A percentile compares a stretch with the other conserved stretches of the same genome.
These are phyloP conservation scores for Ophiostoma novo-ulmi DNA, from an alignment of 2,329 filamentous ascomycete genomes.

Conservation along the genomic window DNA sequence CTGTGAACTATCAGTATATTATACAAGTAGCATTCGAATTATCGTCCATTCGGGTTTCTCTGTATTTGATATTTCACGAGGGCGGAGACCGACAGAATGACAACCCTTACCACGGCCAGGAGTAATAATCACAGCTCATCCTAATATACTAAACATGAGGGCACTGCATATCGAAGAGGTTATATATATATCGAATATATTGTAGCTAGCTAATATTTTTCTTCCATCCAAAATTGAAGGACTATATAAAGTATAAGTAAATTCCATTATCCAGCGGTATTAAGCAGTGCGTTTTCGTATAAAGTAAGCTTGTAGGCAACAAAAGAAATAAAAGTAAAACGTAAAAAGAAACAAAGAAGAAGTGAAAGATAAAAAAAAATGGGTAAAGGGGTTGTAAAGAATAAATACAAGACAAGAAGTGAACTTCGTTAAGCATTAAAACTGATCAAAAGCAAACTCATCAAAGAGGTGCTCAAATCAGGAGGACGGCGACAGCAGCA, in stretches of 20 bases:
- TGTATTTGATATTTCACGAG: neutral
- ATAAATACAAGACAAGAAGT: constrained; percentile 11
- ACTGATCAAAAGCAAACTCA: neutral
- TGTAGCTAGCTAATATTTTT: neutral
- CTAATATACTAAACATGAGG: too few species aligned
- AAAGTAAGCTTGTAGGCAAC: neutral
- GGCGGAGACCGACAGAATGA: too few species aligned
- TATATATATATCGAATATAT: constrained; percentile 9
- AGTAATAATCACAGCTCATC: too few species aligned
- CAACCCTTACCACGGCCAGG: too few species aligned
- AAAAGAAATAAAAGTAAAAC: neutral
- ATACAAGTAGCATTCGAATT: neutral
- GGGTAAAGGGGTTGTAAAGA: neutral
- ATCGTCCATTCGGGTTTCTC: neutral
- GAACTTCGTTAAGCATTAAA: constrained; percentile 9
- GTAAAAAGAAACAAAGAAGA: neutral
- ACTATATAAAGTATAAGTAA: neutral
- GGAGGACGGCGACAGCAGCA: constrained; percentile 46
- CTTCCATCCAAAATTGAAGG: neutral
- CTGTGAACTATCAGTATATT: neutral
- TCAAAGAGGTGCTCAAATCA: constrained; percentile 43
- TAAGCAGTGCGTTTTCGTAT: neutral
- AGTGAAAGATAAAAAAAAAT: neutral
- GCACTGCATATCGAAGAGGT: too few species aligned
- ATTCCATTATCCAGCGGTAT: neutral